Conservation (phyloP, 306 rosid species). For the Prunus armeniaca region DNA sequence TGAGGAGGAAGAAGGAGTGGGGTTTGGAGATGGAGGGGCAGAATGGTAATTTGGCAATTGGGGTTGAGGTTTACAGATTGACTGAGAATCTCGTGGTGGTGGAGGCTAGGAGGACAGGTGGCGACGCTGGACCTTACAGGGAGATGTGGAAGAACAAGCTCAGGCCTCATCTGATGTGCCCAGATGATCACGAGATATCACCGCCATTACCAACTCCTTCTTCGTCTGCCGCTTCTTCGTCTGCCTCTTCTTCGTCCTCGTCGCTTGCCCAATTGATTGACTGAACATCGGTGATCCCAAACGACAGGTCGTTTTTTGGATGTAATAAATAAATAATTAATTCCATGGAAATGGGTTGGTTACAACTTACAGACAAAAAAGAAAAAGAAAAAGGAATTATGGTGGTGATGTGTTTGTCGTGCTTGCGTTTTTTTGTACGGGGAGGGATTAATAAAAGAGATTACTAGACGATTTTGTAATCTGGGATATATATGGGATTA, state of each 20-base stretch:
- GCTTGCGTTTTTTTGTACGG: neutral
- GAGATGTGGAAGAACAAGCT: conserved; percentile 50
- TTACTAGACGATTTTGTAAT: conserved; percentile 1
- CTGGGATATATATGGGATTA: neutral
- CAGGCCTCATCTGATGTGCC: conserved; percentile 21
- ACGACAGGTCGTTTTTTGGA: neutral
- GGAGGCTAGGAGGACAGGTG: conserved; percentile 46
- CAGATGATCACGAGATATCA: neutral
- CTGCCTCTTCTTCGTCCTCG: neutral
- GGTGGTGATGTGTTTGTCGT: neutral
- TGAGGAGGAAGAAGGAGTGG: conserved; percentile 42
- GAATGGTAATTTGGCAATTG: conserved; percentile 27
- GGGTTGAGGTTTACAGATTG: conserved; percentile 46
- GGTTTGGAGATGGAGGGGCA: conserved; percentile 48
- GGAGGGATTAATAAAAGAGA: neutral
- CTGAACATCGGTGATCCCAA: neutral
- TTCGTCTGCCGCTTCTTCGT: neutral
- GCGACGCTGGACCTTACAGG: conserved; percentile 25
- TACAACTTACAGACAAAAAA: no score
- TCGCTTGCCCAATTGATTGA: neutral
- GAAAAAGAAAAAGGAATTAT: neutral
- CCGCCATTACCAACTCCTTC: neutral
- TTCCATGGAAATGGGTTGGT: no score
- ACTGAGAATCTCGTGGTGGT: conserved; percentile 49
- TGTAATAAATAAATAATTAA: neutral